Percentiles rank a stretch among this genome's conserved stretches.
These are phyloP conservation scores for Toxicodendron radicans DNA, from an alignment of 345 rosid species.

Conservation along the genomic window DNA sequence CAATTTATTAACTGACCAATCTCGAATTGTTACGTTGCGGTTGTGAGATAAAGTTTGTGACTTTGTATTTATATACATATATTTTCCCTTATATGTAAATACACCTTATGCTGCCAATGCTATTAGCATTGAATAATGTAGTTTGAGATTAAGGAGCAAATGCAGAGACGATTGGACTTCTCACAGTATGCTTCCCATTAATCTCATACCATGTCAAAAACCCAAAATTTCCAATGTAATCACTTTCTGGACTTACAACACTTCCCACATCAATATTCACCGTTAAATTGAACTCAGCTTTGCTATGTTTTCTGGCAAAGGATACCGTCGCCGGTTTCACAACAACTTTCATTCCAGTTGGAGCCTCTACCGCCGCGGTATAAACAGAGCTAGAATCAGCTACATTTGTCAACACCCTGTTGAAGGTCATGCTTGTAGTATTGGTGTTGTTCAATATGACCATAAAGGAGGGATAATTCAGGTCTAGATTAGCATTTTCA, in stretches of 20 bases:
- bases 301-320: conserved; percentile 32
- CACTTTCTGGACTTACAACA: conserved; percentile 27
- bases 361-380: conserved; percentile 26
- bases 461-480: conserved; percentile 55
- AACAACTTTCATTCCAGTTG: conserved; percentile 33
- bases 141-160: conserved; percentile 21
- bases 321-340: conserved; percentile 31
- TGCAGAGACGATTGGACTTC: conserved; percentile 51
- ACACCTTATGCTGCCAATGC: too few species aligned
- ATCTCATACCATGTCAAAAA: conserved; percentile 18
- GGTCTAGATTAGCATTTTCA: conserved; percentile 31
- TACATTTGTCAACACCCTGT: conserved; percentile 40
- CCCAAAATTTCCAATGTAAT: conserved; percentile 47
- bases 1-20: too few species aligned
- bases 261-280: conserved; percentile 33
- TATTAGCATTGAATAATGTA: too few species aligned
- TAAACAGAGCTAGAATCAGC: conserved; percentile 30
- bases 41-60: too few species aligned
- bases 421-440: conserved; percentile 37
- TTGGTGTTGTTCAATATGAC: conserved; percentile 48
- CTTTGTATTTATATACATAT: too few species aligned
- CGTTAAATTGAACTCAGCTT: conserved; percentile 35
- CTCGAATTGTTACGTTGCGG: too few species aligned
- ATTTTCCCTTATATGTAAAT: too few species aligned
- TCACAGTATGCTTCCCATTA: too few species aligned